A percentile compares a stretch with the other conserved stretches of the same genome.
phyloP scores from a whole-genome alignment of 345 rosid genomes.

The Excoecaria cochinchinensis region DNA sequence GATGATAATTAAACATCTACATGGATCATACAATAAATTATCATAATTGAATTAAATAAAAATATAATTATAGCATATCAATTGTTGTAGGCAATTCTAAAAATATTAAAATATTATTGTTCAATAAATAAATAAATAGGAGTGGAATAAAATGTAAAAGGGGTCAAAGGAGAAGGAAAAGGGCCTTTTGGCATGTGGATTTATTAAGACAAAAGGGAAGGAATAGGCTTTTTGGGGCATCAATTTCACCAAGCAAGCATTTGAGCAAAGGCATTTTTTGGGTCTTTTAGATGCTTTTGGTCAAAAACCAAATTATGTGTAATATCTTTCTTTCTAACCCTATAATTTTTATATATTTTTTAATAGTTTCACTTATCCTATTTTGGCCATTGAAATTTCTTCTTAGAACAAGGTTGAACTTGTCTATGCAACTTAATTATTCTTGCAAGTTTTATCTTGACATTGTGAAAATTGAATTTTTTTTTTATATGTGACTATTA shows the following conservation, averaged over 20 bases:
- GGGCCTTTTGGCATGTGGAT: conserved; percentile 5
- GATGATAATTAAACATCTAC: too few species aligned
- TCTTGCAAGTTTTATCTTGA: too few species aligned
- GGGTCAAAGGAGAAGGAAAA: conserved; percentile 1
- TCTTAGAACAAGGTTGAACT: neutral
- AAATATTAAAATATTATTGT: neutral
- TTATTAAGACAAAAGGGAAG: neutral
- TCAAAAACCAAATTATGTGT: neutral
- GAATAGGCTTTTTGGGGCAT: neutral
- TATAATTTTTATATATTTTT: neutral
- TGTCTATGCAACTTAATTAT: neutral
- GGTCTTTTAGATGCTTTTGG: neutral
- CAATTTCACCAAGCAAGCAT: conserved; percentile 16
- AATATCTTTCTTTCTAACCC: neutral
- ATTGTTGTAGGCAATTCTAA: too few species aligned
- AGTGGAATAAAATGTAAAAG: conserved; percentile 6
- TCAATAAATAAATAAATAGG: neutral
- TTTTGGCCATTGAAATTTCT: neutral
- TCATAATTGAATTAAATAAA: too few species aligned
- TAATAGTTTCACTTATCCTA: neutral
- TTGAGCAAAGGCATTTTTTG: neutral
- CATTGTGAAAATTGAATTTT: too few species aligned
- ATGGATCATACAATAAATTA: too few species aligned
- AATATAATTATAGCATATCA: too few species aligned
- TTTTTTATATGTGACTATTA: too few species aligned